Evolutionary conservation across 495 filamentous ascomycete genomes (phyloP).

Genomic region (Aspergillus bertholletiae): DNA sequence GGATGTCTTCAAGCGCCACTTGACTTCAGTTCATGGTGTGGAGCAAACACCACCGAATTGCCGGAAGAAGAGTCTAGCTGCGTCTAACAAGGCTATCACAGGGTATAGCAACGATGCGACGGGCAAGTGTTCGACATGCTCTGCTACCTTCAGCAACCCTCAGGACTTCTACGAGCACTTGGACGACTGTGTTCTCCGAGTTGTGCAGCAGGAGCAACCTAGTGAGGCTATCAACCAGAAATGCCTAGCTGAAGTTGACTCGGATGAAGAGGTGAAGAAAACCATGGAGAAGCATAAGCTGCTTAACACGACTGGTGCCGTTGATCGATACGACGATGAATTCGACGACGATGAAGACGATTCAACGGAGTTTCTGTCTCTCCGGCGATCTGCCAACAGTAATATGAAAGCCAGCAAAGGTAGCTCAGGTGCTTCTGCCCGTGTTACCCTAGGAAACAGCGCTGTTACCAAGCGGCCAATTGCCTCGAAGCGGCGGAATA

Average conservation of each 20-base stretch:
- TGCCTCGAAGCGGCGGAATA: conserved; percentile 68
- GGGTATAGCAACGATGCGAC: conserved; percentile 70
- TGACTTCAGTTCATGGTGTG: conserved; percentile 90
- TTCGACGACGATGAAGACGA: conserved; percentile 63
- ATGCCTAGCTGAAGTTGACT: conserved; percentile 74
- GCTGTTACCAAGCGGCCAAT: conserved; percentile 49
- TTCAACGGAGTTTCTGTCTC: conserved; percentile 42
- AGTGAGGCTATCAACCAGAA: conserved; percentile 93
- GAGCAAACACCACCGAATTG: conserved; percentile 96
- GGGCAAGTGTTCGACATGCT: conserved; percentile 96
- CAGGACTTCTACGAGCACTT: conserved; percentile 99
- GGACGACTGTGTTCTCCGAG: conserved; percentile 95
- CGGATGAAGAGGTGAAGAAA: conserved; percentile 77
- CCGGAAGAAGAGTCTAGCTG: conserved; percentile 71
- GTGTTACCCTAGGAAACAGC: conserved; percentile 45
- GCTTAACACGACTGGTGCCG: conserved; percentile 52
- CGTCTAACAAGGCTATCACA: conserved; percentile 50
- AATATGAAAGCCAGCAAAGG: conserved; percentile 37
- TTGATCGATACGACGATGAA: conserved; percentile 50
- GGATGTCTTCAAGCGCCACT: conserved; percentile 96
- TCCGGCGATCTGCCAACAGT: conserved; percentile 48
- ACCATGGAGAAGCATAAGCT: conserved; percentile 80
- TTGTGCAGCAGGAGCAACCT: conserved; percentile 96
- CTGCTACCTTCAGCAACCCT: conserved; percentile 83
- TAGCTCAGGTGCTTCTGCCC: conserved; percentile 32